Evolutionary conservation across 176 grass and related monocot genomes (phyloP).

Genomic region (Aegilops sharonensis): DNA sequence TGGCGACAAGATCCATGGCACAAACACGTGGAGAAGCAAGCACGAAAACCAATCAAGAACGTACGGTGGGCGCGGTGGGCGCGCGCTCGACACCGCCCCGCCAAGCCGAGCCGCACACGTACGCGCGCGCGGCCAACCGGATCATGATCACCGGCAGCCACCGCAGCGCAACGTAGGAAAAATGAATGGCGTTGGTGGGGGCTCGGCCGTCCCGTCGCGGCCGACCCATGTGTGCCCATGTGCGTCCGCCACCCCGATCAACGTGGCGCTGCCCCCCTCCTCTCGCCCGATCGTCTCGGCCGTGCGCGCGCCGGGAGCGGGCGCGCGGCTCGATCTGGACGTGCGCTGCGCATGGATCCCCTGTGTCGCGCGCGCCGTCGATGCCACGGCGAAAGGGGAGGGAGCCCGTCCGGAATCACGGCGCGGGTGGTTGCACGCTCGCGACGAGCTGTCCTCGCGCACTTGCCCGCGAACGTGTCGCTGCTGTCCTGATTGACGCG

Average conservation of each 20-base stretch:
- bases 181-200: neutral
- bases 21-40: neutral
- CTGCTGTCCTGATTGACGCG: neutral
- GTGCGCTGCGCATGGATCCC: too few relatives aligned
- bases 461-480: neutral
- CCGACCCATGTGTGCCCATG: conserved; percentile 9
- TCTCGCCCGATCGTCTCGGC: neutral
- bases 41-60: neutral
- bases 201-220: neutral
- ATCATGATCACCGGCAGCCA: neutral
- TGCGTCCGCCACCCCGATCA: neutral
- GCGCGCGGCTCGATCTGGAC: too few relatives aligned
- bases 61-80: neutral
- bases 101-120: conserved; percentile 1
- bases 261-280: neutral
- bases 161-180: neutral
- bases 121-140: neutral
- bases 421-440: neutral
- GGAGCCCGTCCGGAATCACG: neutral
- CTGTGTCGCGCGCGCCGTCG: neutral
- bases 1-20: neutral
- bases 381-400: neutral
- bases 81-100: neutral
- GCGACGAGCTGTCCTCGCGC: neutral
- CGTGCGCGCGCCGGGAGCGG: neutral